Base-by-base conservation (phyloP, 140 eudicot genomes). In the Stevia rebaudiana region DNA sequence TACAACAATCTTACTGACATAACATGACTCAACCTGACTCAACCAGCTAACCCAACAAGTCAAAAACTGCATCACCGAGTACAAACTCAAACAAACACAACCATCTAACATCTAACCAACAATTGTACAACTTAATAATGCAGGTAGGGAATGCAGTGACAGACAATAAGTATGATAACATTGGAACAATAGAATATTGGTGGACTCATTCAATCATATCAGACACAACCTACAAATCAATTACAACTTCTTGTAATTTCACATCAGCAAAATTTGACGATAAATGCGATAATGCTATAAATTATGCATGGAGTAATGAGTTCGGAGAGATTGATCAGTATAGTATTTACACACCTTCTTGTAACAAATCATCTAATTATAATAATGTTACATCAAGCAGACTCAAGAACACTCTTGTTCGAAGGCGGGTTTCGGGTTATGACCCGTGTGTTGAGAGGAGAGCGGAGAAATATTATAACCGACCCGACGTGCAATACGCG, bases 101-200 rank as follows among this genome's bases (percentile, higher is more conserved):
- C n/a, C n/a, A n/a, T n/a, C n/a, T n/a, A 17, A 52, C 16, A 30
- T 0, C 12, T 52, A 61, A 76, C 22, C 48, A 11, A 43, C 6
- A 11, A 31, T 5, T 30, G 40, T 33, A 50, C 49, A 61, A 28
- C 23, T 21, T 41, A 0, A 23, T 41, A 35, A 63, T 61, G 65
- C 44, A 89, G 97, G 95, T 89, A n/a, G 97, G 97, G 46, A 89
- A 89, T 79, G 95, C 92, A 1, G 94, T 79, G 8, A 89, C 89
- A 23, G 94, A 89, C 56, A 67, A 63, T 73, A 54, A 81, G 71
- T 79, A 89, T 35, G 97, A 89, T 61, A 72, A 62, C 74, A 76
- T 83, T 28, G 95, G 97, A 25, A 83, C 94, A 22, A 79, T 81
- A 11, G 64, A 79, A 23, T 89, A 85, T 28, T 85, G 95, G 95